Evolutionary conservation across 371 early-diverging fungal species (phyloP), one percentile per base, ranked within the genome.

Genomic region (Lichtheimia ramosa): DNA sequence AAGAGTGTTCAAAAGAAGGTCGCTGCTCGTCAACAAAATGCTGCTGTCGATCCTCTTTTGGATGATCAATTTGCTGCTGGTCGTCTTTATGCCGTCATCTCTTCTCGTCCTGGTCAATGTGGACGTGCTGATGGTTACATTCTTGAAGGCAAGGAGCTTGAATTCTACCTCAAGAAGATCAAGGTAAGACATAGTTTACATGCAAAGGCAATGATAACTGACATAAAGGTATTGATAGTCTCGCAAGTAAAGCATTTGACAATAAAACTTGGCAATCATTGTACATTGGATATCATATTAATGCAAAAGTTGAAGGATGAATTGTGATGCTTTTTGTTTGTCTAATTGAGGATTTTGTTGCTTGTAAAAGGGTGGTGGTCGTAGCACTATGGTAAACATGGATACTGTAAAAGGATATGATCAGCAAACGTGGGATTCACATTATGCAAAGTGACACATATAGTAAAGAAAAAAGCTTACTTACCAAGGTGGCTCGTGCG

Each of bases 51-150:
- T 70, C 82, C 91, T 61, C 87, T 85, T 54, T 80, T 98, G 58
- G 93, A 93, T 63, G 93, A 96, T 70, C 97, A 95, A 85, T 96
- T 98, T 83, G 88, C 84, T 74, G 88, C 97, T 65, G 99, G 99
- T 74, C 94, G 97, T 85, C 82, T 99, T 43, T 95, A 95, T 73
- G 96, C 97, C 72, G 83, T 88, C 78, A 83, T 99, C 76, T 77
- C 97, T 46, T 97, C 99, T 65, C 96, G 99, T 75, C 99, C 99
- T 28, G 99, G 99, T 68, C 99, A 99, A 87, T 89, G 91, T 69
- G 99, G 99, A 70, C 94, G 95, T 71, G 88, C 91, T 66, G 99
- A 98, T 79, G 99, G 99, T 57, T 96, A 98, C 89, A 92, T 99
- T 69, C 89, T 99, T 51, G 99, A 99, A 83, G 99, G 99, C 69